Evolutionary conservation across 768 basidiomycete species (phyloP).

Genomic region (Lentinula sp.): DNA sequence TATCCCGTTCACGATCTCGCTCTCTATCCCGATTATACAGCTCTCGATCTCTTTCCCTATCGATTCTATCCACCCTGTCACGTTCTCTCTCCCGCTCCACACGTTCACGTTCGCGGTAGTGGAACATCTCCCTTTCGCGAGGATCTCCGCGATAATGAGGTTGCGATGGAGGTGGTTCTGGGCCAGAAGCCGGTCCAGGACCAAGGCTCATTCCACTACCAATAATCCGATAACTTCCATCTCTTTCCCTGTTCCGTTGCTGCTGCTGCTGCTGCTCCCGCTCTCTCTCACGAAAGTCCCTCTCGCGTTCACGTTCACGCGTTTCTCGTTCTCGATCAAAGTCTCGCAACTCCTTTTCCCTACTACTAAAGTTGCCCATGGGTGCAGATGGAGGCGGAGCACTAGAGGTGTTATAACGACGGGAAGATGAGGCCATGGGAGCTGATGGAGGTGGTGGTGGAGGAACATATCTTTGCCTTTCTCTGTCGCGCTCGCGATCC

Average conservation of each 20-base stretch:
- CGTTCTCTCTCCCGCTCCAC: conserved; percentile 13
- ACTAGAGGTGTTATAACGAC: neutral
- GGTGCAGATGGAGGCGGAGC: neutral
- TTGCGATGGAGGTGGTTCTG: neutral
- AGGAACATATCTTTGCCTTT: neutral
- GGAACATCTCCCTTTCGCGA: neutral
- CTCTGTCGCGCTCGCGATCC: conserved; percentile 13
- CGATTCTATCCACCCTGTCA: conserved; percentile 27
- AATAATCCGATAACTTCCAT: conserved; percentile 11
- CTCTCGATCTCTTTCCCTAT: conserved; percentile 15
- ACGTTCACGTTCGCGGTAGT: neutral
- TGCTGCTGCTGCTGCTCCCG: conserved; percentile 15
- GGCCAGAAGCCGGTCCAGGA: neutral
- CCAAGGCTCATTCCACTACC: conserved; percentile 9
- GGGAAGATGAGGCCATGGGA: neutral
- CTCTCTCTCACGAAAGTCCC: conserved; percentile 7
- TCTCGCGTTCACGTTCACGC: conserved; percentile 14
- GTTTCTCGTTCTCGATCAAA: conserved; percentile 10
- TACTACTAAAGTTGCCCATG: neutral
- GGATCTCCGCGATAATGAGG: neutral
- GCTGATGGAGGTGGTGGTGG: neutral
- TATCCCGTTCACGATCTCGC: conserved; percentile 3
- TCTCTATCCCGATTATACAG: conserved; percentile 9
- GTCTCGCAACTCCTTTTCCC: conserved; percentile 10
- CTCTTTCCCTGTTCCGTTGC: conserved; percentile 17